Base-by-base conservation (phyloP, 371 early-diverging fungal genomes). In the Encephalitozoon romaleae region DNA sequence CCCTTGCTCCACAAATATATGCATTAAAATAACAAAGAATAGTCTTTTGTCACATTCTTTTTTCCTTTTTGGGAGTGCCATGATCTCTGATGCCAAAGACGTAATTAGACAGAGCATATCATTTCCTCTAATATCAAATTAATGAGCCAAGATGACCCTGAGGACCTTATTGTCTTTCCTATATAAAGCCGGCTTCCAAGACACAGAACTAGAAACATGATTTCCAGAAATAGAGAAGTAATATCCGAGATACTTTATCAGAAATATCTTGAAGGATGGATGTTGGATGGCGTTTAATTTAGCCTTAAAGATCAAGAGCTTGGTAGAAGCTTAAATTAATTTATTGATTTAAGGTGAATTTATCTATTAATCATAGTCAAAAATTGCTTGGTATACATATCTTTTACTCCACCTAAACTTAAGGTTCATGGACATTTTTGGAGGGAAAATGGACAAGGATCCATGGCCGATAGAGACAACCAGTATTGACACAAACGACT, bases 281-380 rank as follows among this genome's bases (percentile, higher is more conserved):
- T 4, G 5, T 21, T 2, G 18, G 21, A 18, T 5, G 49, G 5
- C 2, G 21, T 15, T 47, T 47, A 47, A 47, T 47, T 47, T 47
- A 47, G n/a, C 21, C 21, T 15, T 42, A 47, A 47, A 47, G 49
- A 47, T 47, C 49, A 47, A 15, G 21, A 1, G 0, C 2, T 15
- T 3, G 49, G n/a, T 2, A 15, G 15, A 11, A 11, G 18, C 15
- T 34, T 59, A 34, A 59, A 59, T 59, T 59, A 59, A 59, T 38
- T 34, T 30, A 59, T 59, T 38, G 59, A 59, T 59, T 21, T 34
- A 34, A 42, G 59, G 59, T 32, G 49, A 47, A 59, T 59, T 59
- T 59, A 59, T 59, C 59, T 59, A 11, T 59, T 59, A 59, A 59
- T 59, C 59, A 59, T 59, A 38, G 15, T 30, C 34, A 18, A 59